Conservation (phyloP, 2,329 filamentous ascomycete species). For the Lachnellula arida region DNA sequence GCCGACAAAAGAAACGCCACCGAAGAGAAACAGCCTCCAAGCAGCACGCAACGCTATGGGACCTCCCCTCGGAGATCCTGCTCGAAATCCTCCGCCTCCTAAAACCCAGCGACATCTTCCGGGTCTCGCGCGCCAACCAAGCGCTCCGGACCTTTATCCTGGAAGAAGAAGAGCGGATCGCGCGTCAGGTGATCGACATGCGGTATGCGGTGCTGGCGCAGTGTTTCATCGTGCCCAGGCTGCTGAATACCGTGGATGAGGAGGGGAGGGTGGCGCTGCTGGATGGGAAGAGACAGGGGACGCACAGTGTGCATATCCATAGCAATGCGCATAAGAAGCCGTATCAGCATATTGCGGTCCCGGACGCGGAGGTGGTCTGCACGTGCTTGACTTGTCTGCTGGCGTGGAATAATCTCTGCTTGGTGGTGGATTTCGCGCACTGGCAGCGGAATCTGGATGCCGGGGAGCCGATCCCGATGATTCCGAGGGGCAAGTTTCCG, state of each 20-base stretch:
- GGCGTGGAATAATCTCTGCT: constrained; percentile 51
- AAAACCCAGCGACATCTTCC: constrained; percentile 47
- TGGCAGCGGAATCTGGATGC: constrained; percentile 50
- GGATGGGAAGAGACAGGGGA: constrained; percentile 37
- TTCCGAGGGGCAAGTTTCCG: constrained; percentile 43
- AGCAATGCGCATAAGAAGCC: constrained; percentile 34
- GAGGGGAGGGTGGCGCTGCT: constrained; percentile 36
- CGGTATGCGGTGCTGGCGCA: constrained; percentile 47
- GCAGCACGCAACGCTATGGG: constrained; percentile 35
- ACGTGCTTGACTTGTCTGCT: constrained; percentile 53
- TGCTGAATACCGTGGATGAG: constrained; percentile 38
- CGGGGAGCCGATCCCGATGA: constrained; percentile 47
- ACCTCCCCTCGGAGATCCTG: constrained; percentile 50
- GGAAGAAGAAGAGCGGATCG: constrained; percentile 40
- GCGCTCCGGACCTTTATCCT: constrained; percentile 40
- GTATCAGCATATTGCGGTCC: constrained; percentile 47
- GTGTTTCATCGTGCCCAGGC: constrained; percentile 48
- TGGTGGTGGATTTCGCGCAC: constrained; percentile 51
- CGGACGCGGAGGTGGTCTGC: constrained; percentile 46
- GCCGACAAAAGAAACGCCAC: constrained; percentile 40
- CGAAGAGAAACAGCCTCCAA: constrained; percentile 35
- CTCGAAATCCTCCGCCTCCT: constrained; percentile 43
- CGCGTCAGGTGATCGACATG: constrained; percentile 37
- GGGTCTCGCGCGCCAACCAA: constrained; percentile 39
- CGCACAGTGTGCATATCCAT: constrained; percentile 37